Base-by-base conservation (phyloP, 768 basidiomycete species). In the Hemileccinum rubropunctum region DNA sequence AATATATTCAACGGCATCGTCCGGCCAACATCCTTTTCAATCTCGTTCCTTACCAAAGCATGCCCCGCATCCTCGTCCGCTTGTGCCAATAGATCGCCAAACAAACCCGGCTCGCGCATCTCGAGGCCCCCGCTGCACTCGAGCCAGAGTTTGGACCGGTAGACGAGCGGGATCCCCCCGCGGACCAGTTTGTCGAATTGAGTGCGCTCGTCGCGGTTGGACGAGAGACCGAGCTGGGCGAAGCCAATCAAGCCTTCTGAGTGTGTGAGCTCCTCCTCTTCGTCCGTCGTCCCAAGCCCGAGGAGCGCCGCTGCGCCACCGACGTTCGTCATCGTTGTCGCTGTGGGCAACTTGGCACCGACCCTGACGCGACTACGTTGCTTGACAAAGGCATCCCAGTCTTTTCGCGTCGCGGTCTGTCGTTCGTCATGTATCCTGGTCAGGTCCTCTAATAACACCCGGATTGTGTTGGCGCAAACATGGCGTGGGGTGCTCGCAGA, bases 1-100 rank as follows among this genome's bases (percentile, higher is more conserved):
- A 97, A 98, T 27, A 98, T 80, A 61, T 97, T 97, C 38, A 92
- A 70, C 1, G 95, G 94, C 88, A 95, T 87, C 59, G 94, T 90
- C 76, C 88, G 70, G 53, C 88, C 85, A 0, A 93, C 88, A 61
- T 98, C 95, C 71, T 98, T 98, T 73, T 98, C 97, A 51, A 99
- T 98, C 71, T 99, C 97, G 36, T 70, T 74, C 45, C 72, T 68
- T 13, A 86, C 84, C 27, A 76, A 66, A 35, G 71, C 80, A 23
- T 71, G 66, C 1, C 68, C 75, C 33, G 67, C 79, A 12, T 71
- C 66, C 3, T 65, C 74, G 26, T 75, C 69, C 10, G 63, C 68
- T 54, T 78, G 74, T 6, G 73, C 78, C n/a, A 97, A 73, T 50
- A 98, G 67, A 63, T 98, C 95, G 36, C 79, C 75, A 66, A 98